phyloP scores from a whole-genome alignment of 2,329 filamentous ascomycete species.

The Zelopaecilomyces penicillatus region DNA sequence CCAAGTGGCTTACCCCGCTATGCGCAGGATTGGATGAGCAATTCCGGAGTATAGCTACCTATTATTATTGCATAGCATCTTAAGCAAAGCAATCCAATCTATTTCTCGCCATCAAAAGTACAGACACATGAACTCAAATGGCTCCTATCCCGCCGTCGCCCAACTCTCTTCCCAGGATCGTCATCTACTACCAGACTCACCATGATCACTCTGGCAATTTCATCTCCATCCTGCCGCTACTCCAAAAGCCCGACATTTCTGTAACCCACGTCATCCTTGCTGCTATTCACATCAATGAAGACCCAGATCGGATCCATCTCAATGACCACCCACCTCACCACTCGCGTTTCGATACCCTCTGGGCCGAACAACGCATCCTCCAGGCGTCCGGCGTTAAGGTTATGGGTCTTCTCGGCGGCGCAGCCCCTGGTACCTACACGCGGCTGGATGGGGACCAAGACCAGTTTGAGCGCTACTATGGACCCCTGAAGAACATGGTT shows the following conservation, averaged over 20 bases:
- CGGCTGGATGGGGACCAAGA: slow-evolving; percentile 47
- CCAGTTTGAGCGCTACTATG: slow-evolving; percentile 67
- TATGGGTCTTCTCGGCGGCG: slow-evolving; percentile 80
- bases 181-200: slow-evolving; percentile 48
- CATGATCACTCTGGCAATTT: slow-evolving; percentile 35
- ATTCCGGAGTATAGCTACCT: too few species aligned
- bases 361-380: slow-evolving; percentile 66
- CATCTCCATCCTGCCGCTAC: slow-evolving; percentile 46
- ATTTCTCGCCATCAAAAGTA: too few species aligned
- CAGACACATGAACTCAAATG: slow-evolving; percentile 14
- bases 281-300: slow-evolving; percentile 72
- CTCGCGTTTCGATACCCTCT: slow-evolving; percentile 60
- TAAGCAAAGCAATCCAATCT: too few species aligned
- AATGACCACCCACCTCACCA: slow-evolving; percentile 71
- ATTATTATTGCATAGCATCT: too few species aligned
- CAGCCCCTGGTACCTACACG: slow-evolving; percentile 63
- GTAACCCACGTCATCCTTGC: slow-evolving; percentile 78
- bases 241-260: slow-evolving; percentile 38
- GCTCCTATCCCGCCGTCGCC: slow-evolving; percentile 21
- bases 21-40: too few species aligned
- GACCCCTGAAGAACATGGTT: slow-evolving; percentile 58
- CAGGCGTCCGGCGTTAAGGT: slow-evolving; percentile 70
- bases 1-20: too few species aligned
- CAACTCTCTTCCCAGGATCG: slow-evolving; percentile 35
- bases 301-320: slow-evolving; percentile 59